Evolutionary conservation across 2,329 filamentous ascomycete genomes (phyloP).

Genomic region (Phaeophleospora eucalypticola): DNA sequence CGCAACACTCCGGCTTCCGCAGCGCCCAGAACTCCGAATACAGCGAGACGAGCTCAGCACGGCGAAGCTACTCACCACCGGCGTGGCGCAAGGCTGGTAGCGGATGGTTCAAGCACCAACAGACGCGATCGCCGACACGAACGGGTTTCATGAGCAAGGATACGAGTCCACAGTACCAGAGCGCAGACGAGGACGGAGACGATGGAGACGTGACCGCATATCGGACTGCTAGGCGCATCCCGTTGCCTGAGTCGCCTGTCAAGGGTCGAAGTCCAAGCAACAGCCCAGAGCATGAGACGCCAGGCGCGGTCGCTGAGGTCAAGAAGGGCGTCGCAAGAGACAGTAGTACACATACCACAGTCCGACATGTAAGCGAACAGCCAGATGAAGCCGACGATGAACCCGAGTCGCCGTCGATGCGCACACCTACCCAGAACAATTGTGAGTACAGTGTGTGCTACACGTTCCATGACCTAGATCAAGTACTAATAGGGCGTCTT

Average conservation of each 20-base stretch:
- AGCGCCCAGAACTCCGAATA: conserved; percentile 42
- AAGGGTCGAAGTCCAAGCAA: conserved; percentile 34
- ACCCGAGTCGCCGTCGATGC: conserved; percentile 17
- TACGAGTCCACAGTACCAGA: conserved; percentile 55
- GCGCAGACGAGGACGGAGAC: conserved; percentile 47
- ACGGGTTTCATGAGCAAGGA: conserved; percentile 54
- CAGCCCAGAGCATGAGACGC: conserved; percentile 27
- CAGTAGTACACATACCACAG: conserved; percentile 13
- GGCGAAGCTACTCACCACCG: conserved; percentile 62
- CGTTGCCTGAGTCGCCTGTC: conserved; percentile 54
- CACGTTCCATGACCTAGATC: not conserved
- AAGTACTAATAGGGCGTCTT: conserved; percentile 10
- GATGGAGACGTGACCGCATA: conserved; percentile 45
- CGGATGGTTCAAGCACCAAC: conserved; percentile 52
- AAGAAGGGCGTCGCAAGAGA: conserved; percentile 21
- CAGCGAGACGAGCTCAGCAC: conserved; percentile 41
- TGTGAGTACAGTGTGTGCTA: conserved; percentile 26
- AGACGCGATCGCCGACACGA: conserved; percentile 36
- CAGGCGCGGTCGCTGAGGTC: conserved; percentile 11
- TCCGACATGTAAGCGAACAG: conserved; percentile 18
- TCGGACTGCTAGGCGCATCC: conserved; percentile 40
- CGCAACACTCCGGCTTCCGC: conserved; percentile 62
- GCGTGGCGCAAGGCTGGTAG: conserved; percentile 59
- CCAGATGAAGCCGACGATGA: conserved; percentile 17
- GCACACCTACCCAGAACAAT: conserved; percentile 33